Percentiles rank a stretch among this genome's conserved stretches.
Evolutionary conservation across 331 rosid species (phyloP).

Genomic region (Ulmus americana): DNA sequence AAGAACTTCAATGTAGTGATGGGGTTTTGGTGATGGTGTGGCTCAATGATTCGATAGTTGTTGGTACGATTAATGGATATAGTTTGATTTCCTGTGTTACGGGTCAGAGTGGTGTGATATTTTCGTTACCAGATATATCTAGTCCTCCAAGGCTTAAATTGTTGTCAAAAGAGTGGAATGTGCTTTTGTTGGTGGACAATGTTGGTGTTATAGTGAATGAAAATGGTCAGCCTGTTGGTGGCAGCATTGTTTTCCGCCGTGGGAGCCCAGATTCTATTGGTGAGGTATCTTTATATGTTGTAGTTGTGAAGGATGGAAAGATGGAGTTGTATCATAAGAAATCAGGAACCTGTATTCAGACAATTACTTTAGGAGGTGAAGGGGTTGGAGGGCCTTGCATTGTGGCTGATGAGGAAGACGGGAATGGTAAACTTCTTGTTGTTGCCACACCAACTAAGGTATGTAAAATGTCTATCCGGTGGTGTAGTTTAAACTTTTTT

Average conservation of each 20-base stretch:
- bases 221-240: constrained; percentile 78
- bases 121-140: constrained; percentile 71
- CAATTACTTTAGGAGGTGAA: constrained; percentile 62
- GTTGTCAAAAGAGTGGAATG: constrained; percentile 68
- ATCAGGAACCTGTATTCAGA: constrained; percentile 65
- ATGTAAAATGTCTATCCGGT: constrained; percentile 22
- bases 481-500: not conserved
- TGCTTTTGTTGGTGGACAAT: constrained; percentile 84
- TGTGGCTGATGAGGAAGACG: constrained; percentile 64
- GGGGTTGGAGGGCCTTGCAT: constrained; percentile 55
- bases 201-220: constrained; percentile 67
- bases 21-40: constrained; percentile 74
- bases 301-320: constrained; percentile 63
- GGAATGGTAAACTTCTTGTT: constrained; percentile 54
- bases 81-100: constrained; percentile 66
- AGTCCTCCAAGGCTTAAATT: constrained; percentile 58
- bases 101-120: constrained; percentile 67
- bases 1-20: constrained; percentile 73
- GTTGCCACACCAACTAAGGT: constrained; percentile 78
- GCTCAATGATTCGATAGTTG: constrained; percentile 72
- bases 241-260: constrained; percentile 65
- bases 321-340: constrained; percentile 84
- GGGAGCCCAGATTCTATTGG: constrained; percentile 60
- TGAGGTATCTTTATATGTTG: constrained; percentile 74
- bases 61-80: constrained; percentile 64